Evolutionary conservation across 1,284 basidiomycete genomes (phyloP), one percentile per base, ranked within the genome.

Genomic region (Chalciporus sp.): DNA sequence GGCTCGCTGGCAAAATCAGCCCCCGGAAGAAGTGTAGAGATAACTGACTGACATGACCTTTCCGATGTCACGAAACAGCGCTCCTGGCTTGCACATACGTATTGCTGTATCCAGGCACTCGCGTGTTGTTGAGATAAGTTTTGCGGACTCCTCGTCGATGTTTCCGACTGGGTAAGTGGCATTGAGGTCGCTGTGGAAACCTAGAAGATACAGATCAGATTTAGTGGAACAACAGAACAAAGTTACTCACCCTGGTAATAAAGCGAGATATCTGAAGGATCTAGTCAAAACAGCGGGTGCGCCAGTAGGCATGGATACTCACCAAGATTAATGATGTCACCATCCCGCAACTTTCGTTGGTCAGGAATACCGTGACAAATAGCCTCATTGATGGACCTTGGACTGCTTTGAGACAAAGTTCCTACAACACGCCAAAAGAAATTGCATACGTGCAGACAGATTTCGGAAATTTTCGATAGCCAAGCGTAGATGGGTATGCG

Each of bases 331-430:
- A 97, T 77, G 63, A 98, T 98, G 72, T 98, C 95, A 26, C 95
- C 95, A 61, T 96, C 90, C 63, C 82, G 79, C 49, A 97, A 74
- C 61, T 88, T 92, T 53, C 94, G 79, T 63, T 90, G 81, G 74
- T 97, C 95, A 42, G 95, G 95, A 60, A 98, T 97, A 52, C 94
- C 94, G 72, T 99, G 97, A 71, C 97, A 99, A 65, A 99, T 96
- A 53, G 88, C 89, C 73, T 99, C 97, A 73, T 99, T 99, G 41
- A 99, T 77, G 27, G 92, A 94, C 29, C 90, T 64, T 91, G 61
- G 28, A 41, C 51, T 7, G 42, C 51, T 57, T 52, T 53, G 20
- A 41, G 51, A 42, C 42, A 20, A 14, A 51, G 40, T 19, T 31
- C 47, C 55, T 43, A 31, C 35, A 6, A 41, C 29, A 44, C 19